A percentile compares a stretch with the other conserved stretches of the same genome.
phyloP scores from a whole-genome alignment of 2,329 filamentous ascomycete species.

The Microdochium bolleyi region DNA sequence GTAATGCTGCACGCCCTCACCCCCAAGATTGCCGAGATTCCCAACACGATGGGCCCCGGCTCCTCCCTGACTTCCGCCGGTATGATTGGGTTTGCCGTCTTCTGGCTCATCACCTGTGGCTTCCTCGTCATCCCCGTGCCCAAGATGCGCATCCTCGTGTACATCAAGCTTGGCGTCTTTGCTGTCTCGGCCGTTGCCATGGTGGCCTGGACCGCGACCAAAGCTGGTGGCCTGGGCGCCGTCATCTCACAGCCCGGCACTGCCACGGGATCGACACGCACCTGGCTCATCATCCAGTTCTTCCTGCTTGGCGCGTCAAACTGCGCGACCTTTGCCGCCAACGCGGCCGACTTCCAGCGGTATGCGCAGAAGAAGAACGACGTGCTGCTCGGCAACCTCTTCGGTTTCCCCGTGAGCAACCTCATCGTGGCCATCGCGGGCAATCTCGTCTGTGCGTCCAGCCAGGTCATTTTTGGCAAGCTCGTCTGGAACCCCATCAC shows the following conservation, averaged over 20 bases:
- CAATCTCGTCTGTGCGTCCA: slow-evolving; percentile 31
- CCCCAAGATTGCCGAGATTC: slow-evolving; percentile 28
- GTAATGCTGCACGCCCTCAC: slow-evolving; percentile 31
- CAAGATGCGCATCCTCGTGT: slow-evolving; percentile 28
- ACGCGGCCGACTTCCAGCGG: slow-evolving; percentile 33
- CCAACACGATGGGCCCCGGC: slow-evolving; percentile 27
- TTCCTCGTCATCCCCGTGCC: slow-evolving; percentile 13
- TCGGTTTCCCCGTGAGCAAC: slow-evolving; percentile 36
- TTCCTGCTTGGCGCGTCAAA: slow-evolving; percentile 30
- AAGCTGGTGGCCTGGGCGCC: slow-evolving; percentile 31
- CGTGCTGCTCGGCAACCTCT: slow-evolving; percentile 31
- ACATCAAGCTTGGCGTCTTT: slow-evolving; percentile 30
- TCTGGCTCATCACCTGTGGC: slow-evolving; percentile 34
- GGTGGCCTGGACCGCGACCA: slow-evolving; percentile 46
- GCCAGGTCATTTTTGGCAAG: slow-evolving; percentile 30
- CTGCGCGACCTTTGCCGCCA: slow-evolving; percentile 39
- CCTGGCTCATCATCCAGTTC: slow-evolving; percentile 11
- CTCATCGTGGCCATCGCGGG: slow-evolving; percentile 31
- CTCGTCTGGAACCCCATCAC: slow-evolving; percentile 41
- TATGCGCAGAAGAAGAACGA: slow-evolving; percentile 30
- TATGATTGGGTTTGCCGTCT: slow-evolving; percentile 33
- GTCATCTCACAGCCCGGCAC: slow-evolving; percentile 36
- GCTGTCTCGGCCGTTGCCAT: slow-evolving; percentile 45
- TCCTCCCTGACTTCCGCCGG: slow-evolving; percentile 29
- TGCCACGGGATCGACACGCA: slow-evolving; percentile 22